These are phyloP conservation scores for Ophiognomonia clavigignenti-juglandacearum DNA, from an alignment of 2,329 filamentous ascomycete genomes.

Conservation along the genomic window DNA sequence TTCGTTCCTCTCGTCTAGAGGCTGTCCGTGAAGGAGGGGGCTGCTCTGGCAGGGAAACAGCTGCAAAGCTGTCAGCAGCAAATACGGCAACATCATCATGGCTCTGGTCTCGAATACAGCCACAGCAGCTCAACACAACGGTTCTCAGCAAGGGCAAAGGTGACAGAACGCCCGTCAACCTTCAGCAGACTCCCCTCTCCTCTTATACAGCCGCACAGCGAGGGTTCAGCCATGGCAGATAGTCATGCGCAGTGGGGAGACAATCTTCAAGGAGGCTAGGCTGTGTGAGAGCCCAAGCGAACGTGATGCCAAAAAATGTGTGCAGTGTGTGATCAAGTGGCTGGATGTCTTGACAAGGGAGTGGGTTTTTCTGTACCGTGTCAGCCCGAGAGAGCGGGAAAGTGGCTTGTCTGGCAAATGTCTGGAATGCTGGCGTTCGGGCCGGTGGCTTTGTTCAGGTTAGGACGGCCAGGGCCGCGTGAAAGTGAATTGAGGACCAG, in stretches of 20 bases:
- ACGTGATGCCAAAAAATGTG: not conserved
- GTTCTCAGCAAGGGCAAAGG: not conserved
- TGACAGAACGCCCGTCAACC: not conserved
- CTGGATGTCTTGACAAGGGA: not conserved
- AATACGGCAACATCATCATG: slow-evolving; percentile 10
- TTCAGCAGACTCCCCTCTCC: not conserved
- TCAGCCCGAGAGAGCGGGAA: not conserved
- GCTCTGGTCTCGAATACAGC: slow-evolving; percentile 1
- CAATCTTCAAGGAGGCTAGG: slow-evolving; percentile 7
- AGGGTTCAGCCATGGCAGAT: slow-evolving; percentile 1
- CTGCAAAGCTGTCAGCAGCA: slow-evolving; percentile 15
- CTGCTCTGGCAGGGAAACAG: slow-evolving; percentile 4
- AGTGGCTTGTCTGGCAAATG: too few species aligned
- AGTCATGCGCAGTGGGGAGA: not conserved
- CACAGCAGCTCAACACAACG: not conserved
- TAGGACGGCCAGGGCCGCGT: too few species aligned
- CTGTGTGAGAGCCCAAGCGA: not conserved
- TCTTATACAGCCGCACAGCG: not conserved
- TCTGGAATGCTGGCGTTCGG: too few species aligned
- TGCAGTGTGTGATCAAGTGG: not conserved
- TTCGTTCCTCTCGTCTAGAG: too few species aligned
- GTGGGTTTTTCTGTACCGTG: not conserved
- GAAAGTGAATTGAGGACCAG: too few species aligned
- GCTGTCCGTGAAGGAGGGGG: not conserved
- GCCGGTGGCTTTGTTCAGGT: too few species aligned